Evolutionary conservation across 2,329 filamentous ascomycete species (phyloP).

Genomic region (Celoporthe dispersa): DNA sequence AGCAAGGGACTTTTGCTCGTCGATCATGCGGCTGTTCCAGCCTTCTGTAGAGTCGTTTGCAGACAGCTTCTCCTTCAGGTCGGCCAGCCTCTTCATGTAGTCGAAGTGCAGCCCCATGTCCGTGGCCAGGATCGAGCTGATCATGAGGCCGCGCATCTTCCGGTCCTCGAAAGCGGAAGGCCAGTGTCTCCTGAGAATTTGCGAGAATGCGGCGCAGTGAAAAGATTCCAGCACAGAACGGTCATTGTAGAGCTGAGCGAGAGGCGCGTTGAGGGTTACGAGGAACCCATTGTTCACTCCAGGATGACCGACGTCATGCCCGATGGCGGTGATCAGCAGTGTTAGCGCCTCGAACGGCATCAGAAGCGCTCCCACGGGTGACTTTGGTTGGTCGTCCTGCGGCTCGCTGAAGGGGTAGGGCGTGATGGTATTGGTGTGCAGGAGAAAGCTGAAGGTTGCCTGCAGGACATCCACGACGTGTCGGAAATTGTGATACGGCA

Average conservation of each 20-base stretch:
- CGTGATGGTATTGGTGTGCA: conserved; percentile 77
- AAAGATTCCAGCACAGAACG: conserved; percentile 96
- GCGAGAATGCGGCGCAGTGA: conserved; percentile 95
- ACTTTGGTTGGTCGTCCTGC: conserved; percentile 47
- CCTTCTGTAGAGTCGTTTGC: conserved; percentile 68
- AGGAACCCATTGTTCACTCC: conserved; percentile 98
- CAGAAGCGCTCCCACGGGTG: conserved; percentile 75
- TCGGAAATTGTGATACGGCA: conserved; percentile 97
- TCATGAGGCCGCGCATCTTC: conserved; percentile 87
- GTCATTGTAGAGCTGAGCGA: conserved; percentile 96
- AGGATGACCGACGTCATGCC: conserved; percentile 95
- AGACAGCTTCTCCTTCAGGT: conserved; percentile 77
- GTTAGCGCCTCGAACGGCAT: conserved; percentile 86
- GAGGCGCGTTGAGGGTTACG: conserved; percentile 85
- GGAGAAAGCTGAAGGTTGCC: conserved; percentile 87
- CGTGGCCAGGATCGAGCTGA: conserved; percentile 94
- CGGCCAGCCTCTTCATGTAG: conserved; percentile 89
- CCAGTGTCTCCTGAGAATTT: conserved; percentile 93
- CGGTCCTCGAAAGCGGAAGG: conserved; percentile 77
- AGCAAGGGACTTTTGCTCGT: conserved; percentile 78
- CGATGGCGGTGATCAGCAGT: conserved; percentile 91
- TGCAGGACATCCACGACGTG: conserved; percentile 97
- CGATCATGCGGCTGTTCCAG: conserved; percentile 77
- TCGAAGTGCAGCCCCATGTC: conserved; percentile 98
- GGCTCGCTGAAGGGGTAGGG: conserved; percentile 56